Conservation (phyloP, 176 grass and related monocot species). For the Aegilops tauschii region DNA sequence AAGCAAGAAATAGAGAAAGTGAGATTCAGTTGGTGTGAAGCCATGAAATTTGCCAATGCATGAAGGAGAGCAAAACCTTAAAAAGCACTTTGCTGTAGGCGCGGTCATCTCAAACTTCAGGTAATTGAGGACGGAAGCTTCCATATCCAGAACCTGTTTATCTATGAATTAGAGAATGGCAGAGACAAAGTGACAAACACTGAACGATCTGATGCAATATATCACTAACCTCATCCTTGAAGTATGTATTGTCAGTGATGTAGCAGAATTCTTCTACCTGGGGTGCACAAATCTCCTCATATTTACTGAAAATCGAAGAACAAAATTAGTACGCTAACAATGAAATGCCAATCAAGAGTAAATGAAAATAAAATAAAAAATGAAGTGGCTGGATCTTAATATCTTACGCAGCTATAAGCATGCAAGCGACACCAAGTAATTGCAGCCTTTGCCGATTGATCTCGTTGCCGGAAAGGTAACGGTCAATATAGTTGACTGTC, state of each 20-base stretch:
- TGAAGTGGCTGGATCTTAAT: not conserved
- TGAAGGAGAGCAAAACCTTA: conserved; percentile 53
- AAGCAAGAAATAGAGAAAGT: conserved; percentile 19
- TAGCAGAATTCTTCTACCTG: conserved; percentile 99
- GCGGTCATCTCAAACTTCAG: conserved; percentile 96
- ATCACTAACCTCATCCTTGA: conserved; percentile 80
- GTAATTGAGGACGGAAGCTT: conserved; percentile 79
- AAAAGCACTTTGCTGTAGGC: conserved; percentile 86
- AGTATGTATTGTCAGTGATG: conserved; percentile 99
- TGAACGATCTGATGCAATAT: not conserved
- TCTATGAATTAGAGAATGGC: not conserved
- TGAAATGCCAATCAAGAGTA: not conserved
- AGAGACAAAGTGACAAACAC: not conserved
- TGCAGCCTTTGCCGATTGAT: conserved; percentile 90
- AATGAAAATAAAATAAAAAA: not conserved
- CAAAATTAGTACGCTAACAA: conserved; percentile 11
- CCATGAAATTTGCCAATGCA: not conserved
- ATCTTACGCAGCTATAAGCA: conserved; percentile 97
- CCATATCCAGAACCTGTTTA: conserved; percentile 86
- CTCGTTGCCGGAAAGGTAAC: conserved; percentile 92
- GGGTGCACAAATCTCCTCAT: conserved; percentile 96
- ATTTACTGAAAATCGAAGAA: conserved; percentile 64
- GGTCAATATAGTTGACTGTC: conserved; percentile 92
- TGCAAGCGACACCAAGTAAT: conserved; percentile 96
- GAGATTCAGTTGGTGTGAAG: not conserved